These are phyloP conservation scores for Babesia ovis DNA, from an alignment of 169 alveolate genomes.

Conservation along the genomic window DNA sequence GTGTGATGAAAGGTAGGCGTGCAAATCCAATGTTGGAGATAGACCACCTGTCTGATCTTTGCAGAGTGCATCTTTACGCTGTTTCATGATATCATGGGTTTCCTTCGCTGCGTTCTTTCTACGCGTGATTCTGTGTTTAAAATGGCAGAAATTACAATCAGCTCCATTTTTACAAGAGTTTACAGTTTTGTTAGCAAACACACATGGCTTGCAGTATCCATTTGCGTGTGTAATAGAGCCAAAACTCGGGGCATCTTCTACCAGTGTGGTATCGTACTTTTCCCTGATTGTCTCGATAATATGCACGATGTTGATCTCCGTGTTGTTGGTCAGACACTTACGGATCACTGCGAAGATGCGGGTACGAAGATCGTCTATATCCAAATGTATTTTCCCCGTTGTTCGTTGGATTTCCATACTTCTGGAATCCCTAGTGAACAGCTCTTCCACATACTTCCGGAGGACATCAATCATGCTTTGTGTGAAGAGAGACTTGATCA, in stretches of 20 bases:
- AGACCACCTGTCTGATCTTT: background rate
- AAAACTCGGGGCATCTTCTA: slow-evolving; percentile 43
- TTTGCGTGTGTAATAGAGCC: slow-evolving; percentile 73
- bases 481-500: slow-evolving; percentile 36
- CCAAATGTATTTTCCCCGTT: slow-evolving; percentile 15
- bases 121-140: slow-evolving; percentile 67
- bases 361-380: slow-evolving; percentile 27
- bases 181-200: slow-evolving; percentile 73
- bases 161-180: slow-evolving; percentile 75
- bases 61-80: background rate
- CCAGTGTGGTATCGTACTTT: slow-evolving; percentile 26
- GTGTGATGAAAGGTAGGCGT: slow-evolving; percentile 1
- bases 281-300: slow-evolving; percentile 49
- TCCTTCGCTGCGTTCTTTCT: slow-evolving; percentile 19
- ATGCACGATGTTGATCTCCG: slow-evolving; percentile 59
- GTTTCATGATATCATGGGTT: slow-evolving; percentile 4
- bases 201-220: slow-evolving; percentile 81
- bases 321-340: slow-evolving; percentile 31
- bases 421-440: slow-evolving; percentile 26
- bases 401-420: background rate
- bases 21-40: background rate
- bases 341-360: slow-evolving; percentile 40
- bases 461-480: slow-evolving; percentile 37
- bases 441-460: slow-evolving; percentile 42
- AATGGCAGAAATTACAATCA: slow-evolving; percentile 74